Evolutionary conservation across 192 early-diverging fungal species (phyloP), one percentile per base, ranked within the genome.

Genomic region (Coemansia sp.): DNA sequence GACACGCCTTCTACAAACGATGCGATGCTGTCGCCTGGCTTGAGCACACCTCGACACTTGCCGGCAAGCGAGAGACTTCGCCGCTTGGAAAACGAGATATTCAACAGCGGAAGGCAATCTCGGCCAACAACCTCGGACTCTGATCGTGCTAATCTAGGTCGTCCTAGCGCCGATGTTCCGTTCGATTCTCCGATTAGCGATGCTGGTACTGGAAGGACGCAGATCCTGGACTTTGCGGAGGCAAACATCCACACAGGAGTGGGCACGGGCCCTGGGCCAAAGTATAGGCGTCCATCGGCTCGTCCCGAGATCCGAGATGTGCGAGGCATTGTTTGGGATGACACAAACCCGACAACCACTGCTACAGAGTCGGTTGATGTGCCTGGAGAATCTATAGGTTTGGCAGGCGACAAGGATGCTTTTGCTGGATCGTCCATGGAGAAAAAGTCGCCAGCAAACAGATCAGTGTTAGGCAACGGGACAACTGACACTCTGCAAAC

Each of bases 111-210:
- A 2, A 48, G 39, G 46, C 66, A 59, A 18, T 28, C 58, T 2
- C 70, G 7, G 30, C 59, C 70, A 6, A 25, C 15, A 2, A 28
- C 37, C 23, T 16, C 29, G 6, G 25, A 4, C 8, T 28, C 57
- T 4, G 55, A 57, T 33, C 18, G 30, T 33, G 55, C 31, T 21
- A 23, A 53, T 53, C 12, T 29, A 2, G 52, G 26, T 2, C 43
- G 42, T 23, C n/a, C 52, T 26, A 39, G 42, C 1, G 25, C 58
- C 0, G 72, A 61, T 2, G 4, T 43, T 2, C 58, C 66, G 25
- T 76, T 59, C 21, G 78, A 81, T 28, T 72, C 78, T 62, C 78
- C 78, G 1, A 25, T 55, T 55, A 81, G 78, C 56, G 78, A 81
- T 0, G 58, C 78, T 1, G 78, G 73, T 59, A 81, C 78, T 18